Base-by-base conservation (phyloP, 2,329 filamentous ascomycete genomes). In the Pseudogymnoascus pannorum region DNA sequence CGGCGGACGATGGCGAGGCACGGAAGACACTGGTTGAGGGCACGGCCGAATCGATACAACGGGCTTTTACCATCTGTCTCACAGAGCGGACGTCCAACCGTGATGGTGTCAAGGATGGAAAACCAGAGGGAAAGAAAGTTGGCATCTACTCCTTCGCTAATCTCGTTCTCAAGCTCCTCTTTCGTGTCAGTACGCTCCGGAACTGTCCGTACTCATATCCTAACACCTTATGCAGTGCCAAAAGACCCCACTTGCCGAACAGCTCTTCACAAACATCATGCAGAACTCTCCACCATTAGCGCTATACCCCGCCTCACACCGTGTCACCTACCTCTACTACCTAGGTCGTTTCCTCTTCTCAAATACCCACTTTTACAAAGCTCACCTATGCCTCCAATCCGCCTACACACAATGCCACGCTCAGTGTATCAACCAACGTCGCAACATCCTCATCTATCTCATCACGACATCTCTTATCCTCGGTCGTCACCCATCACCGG, bases 131-230 rank as follows among this genome's bases (percentile, higher is more conserved):
- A 60, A 95, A 92, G 72, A 91, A 93, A 70, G 77, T 88, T 9
- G 92, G 91, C 44, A 92, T 97, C 64, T 97, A 97, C 75, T 86
- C 90, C 62, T 92, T 96, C 75, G 92, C 92, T 63, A 97, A 97
- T 71, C 82, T 96, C 22, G 94, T 92, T 36, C 77, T 97, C 57
- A 93, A 92, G 73, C 83, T 97, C 2, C 81, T 97, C 6, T 95
- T 96, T 70, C 89, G 91, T 67, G 87, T 88, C 77, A 51, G 79
- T 71, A n/a, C 29, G 16, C 3, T 31, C n/a, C 7, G 3, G 44
- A 24, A 36, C 16, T 14, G 1, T 8, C 20, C 3, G 40, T 9
- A 31, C 8, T 58, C 44, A 29, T 12, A 29, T 4, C 2, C 44
- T 51, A 4, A 51, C 22, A 14, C 44, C 14, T 11, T 8, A 20